Base-by-base conservation (phyloP, 768 basidiomycete genomes). In the Boletus vinaceobasis region DNA sequence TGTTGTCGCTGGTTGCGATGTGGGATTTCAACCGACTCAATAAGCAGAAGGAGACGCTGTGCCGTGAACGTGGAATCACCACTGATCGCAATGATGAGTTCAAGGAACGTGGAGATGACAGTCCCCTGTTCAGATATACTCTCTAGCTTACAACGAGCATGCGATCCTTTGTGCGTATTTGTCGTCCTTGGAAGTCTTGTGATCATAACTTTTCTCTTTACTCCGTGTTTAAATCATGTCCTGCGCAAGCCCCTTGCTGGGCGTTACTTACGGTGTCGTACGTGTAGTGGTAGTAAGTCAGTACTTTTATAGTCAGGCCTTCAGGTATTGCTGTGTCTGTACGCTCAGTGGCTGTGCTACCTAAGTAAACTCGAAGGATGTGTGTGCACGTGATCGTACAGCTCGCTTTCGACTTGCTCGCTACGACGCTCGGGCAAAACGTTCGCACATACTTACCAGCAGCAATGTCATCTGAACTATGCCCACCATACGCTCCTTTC, bases 401-500 rank as follows among this genome's bases (percentile, higher is more conserved):
- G n/a, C 43, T 45, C n/a, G 42, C 38, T 21, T 33, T 15, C 15
- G 14, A 47, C 27, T 31, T 2, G 8, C 7, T 13, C 19, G 1
- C 27, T 29, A 5, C 1, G 31, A 38, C n/a, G 27, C 21, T 37
- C 19, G 17, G 35, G 44, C 35, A 48, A 48, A 43, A 50, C 44
- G 5, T 35, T 47, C n/a, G 26, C 29, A 8, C 15, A 31, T 43
- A 58, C 53, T 40, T 33, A 32, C 35, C 48, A 40, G 26, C 38
- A 48, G 36, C 56, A 39, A 86, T 85, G 84, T 81, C 84, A 26
- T 56, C 68, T 49, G 70, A 71, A 42, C 60, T 81, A 47, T 97
- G 93, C 71, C 93, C 93, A 57, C 91, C 94, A 31, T 98, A 90
- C 70, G 95, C 95, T 48, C 91, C 93, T 48, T 98, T 98, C 85